Base-by-base conservation (phyloP, 108 stramenopile genomes). In the Schizochytrium sp. region DNA sequence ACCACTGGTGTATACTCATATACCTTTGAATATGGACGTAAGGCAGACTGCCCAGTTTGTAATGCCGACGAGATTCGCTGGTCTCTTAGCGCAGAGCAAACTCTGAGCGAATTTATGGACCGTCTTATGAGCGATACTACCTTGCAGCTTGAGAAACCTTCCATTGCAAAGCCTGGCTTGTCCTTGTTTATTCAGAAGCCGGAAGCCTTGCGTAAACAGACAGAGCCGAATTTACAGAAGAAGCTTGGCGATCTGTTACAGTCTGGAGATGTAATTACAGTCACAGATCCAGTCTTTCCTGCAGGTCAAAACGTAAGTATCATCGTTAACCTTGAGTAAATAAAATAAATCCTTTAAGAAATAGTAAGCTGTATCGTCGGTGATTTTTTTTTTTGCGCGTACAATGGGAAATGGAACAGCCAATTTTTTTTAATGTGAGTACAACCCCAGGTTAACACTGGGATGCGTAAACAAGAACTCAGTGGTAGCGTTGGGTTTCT, bases 181-280 rank as follows among this genome's bases (percentile, higher is more conserved):
- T 96, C 96, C 3, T 73, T 99, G 89, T 99, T 97, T 94, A 97
- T 98, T 96, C 95, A 94, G 64, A 97, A 96, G 72, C 97, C 98
- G 0, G 93, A 93, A 42, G 94, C 96, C 15, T 90, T 99, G 88
- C 96, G 97, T 72, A 91, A 92, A 76, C 94, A 95, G 46, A 98
- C 97, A 5, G 93, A 94, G 57, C 87, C 92, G 38, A 98, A 99
- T 87, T 91, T 99, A 50, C 94, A 96, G 91, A 97, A 96, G 92
- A 72, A 96, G 4, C 61, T 99, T 50, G 93, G 93, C n/a, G 93
- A 95, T 4, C 90, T 99, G 59, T 92, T 98, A n/a, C 89, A 55
- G 5, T 91, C 94, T 88, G 97, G 96, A 15, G 98, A 98, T 87
- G 95, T 96, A 60, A 88, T 98, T 4, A 94, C 96, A 1, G 95